phyloP scores from a whole-genome alignment of 2,329 filamentous ascomycete species.

The Neopestalotiopsis sp. region DNA sequence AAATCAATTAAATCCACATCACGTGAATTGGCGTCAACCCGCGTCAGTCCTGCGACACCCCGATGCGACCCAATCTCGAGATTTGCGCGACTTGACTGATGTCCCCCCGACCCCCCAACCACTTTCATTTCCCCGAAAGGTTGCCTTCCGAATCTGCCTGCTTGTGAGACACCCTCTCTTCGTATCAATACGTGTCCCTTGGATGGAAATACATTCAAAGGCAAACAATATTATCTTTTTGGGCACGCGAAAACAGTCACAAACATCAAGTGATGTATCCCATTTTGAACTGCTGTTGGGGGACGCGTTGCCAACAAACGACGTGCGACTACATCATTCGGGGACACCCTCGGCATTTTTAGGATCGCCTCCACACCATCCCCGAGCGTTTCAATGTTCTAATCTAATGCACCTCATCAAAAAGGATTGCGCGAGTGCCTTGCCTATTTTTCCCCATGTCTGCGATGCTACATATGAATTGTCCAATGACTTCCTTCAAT shows the following conservation, averaged over 20 bases:
- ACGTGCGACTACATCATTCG: not conserved
- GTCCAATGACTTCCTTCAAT: slow-evolving; percentile 10
- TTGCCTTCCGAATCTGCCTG: not conserved
- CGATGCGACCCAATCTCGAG: slow-evolving; percentile 6
- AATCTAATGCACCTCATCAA: not conserved
- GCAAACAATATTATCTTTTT: not conserved
- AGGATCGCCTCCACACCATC: not conserved
- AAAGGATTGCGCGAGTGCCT: slow-evolving; percentile 6
- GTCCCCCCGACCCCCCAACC: not conserved
- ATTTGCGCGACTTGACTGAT: slow-evolving; percentile 5
- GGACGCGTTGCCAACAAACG: slow-evolving; percentile 2
- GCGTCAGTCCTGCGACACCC: not conserved
- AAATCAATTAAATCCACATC: slow-evolving; percentile 4
- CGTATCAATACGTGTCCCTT: not conserved
- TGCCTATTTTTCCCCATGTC: not conserved
- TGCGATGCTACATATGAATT: not conserved
- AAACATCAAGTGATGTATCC: slow-evolving; percentile 1
- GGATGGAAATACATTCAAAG: not conserved
- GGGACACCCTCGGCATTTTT: slow-evolving; percentile 1
- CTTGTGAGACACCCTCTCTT: not conserved
- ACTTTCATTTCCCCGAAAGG: slow-evolving; percentile 4
- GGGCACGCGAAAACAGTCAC: not conserved
- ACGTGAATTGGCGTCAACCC: slow-evolving; percentile 9
- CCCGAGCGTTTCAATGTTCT: not conserved
- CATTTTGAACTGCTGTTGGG: not conserved